Percentiles rank a stretch among this genome's conserved stretches.
Conservation (phyloP, 495 filamentous ascomycete species). For the Aspergillus steynii region DNA sequence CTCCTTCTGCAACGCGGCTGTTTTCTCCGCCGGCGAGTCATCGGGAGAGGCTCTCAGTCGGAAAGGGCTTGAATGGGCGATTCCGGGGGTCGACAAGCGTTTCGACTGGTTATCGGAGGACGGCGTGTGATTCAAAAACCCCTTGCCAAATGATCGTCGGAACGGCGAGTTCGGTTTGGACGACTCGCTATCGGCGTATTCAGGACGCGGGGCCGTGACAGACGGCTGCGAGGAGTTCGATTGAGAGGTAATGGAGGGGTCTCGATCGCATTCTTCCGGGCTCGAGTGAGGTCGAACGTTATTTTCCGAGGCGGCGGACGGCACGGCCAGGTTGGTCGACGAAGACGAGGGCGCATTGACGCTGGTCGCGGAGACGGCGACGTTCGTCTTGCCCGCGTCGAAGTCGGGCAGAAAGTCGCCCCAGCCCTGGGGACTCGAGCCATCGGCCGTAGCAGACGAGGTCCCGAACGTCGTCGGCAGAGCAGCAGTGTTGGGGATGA, state of each 20-base stretch:
- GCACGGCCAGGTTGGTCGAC: conserved; percentile 31
- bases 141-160: conserved; percentile 38
- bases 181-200: conserved; percentile 32
- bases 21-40: conserved; percentile 30
- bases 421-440: conserved; percentile 16
- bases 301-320: conserved; percentile 29
- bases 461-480: conserved; percentile 26
- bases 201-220: conserved; percentile 21
- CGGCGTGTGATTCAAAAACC: conserved; percentile 22
- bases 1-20: conserved; percentile 27
- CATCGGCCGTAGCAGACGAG: conserved; percentile 12
- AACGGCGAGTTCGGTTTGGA: conserved; percentile 41
- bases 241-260: conserved; percentile 25
- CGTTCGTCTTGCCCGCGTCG: conserved; percentile 29
- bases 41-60: conserved; percentile 40
- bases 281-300: conserved; percentile 37
- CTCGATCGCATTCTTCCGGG: conserved; percentile 31
- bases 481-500: conserved; percentile 32
- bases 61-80: conserved; percentile 30
- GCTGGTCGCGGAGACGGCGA: conserved; percentile 20
- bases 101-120: conserved; percentile 25
- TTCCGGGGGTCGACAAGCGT: conserved; percentile 30
- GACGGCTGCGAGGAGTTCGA: conserved; percentile 34
- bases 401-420: conserved; percentile 25
- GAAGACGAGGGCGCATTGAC: conserved; percentile 33